These are phyloP conservation scores for Stagonosporopsis rhizophila DNA, from an alignment of 2,329 filamentous ascomycete species.

Conservation along the genomic window DNA sequence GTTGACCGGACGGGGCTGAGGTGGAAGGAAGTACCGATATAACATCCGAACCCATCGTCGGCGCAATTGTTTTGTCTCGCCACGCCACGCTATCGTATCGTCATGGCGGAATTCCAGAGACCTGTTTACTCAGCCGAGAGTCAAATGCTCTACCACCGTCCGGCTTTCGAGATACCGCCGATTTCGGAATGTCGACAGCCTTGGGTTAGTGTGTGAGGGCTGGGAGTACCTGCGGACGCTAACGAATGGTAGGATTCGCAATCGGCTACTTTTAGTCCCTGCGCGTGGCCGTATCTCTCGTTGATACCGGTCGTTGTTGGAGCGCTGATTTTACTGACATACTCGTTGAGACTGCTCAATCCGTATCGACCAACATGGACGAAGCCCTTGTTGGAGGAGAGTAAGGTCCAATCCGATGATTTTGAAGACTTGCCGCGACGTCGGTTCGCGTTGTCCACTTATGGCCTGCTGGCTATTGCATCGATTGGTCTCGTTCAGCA, in stretches of 20 bases:
- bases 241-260: conserved; percentile 38
- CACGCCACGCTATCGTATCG: conserved; percentile 2
- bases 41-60: conserved; percentile 22
- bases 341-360: conserved; percentile 43
- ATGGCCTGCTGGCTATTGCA: conserved; percentile 34
- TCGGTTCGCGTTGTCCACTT: conserved; percentile 38
- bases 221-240: conserved; percentile 10
- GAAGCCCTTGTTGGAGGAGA: conserved; percentile 56
- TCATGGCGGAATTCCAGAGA: conserved; percentile 38
- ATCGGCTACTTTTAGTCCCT: conserved; percentile 50
- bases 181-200: conserved; percentile 36
- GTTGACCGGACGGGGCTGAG: conserved; percentile 28
- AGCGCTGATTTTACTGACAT: conserved; percentile 47
- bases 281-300: conserved; percentile 51
- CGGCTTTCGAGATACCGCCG: conserved; percentile 22
- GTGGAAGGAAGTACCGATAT: conserved; percentile 31
- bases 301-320: conserved; percentile 48
- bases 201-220: conserved; percentile 30
- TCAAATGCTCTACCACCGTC: neutral
- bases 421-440: conserved; percentile 37
- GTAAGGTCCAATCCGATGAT: conserved; percentile 38
- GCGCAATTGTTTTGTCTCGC: conserved; percentile 4
- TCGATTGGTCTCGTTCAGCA: conserved; percentile 38
- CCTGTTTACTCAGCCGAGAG: conserved; percentile 24
- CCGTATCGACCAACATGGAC: conserved; percentile 58